Conservation (phyloP, 169 alveolate genomes). For the Plasmodium coatneyi region DNA sequence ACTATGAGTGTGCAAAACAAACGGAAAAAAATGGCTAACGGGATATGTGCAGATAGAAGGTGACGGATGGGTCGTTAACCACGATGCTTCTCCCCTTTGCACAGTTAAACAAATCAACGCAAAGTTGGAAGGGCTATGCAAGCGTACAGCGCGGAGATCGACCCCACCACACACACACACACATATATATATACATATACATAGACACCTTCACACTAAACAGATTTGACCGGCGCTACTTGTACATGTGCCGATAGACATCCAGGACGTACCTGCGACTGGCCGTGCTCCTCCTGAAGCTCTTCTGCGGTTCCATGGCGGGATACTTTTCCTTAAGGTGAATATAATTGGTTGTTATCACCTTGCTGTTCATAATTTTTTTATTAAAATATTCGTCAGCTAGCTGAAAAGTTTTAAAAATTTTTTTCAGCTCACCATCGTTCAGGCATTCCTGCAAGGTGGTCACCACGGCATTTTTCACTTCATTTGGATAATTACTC, state of each 20-base stretch:
- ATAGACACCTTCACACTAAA: neutral
- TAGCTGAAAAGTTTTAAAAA: conserved; percentile 39
- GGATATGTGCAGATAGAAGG: neutral
- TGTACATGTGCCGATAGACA: conserved; percentile 58
- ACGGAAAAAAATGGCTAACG: neutral
- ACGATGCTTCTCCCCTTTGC: neutral
- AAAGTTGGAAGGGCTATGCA: neutral
- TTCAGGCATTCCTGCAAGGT: conserved; percentile 22
- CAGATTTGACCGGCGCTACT: neutral
- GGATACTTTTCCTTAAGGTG: conserved; percentile 55
- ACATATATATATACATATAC: too few species aligned
- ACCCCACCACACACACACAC: too few species aligned
- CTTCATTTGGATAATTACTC: conserved; percentile 14
- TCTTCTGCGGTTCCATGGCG: conserved; percentile 73
- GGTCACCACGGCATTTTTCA: neutral
- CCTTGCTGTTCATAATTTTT: conserved; percentile 30
- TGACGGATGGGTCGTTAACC: neutral
- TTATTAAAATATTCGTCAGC: conserved; percentile 72
- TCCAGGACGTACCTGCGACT: conserved; percentile 61
- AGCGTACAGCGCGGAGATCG: neutral
- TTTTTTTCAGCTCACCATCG: conserved; percentile 33
- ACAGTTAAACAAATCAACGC: neutral
- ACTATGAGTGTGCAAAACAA: neutral
- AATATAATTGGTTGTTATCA: conserved; percentile 50
- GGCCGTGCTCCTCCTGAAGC: conserved; percentile 44